These are phyloP conservation scores for Aspergillus homomorphus DNA, from an alignment of 495 filamentous ascomycete genomes.

Conservation along the genomic window DNA sequence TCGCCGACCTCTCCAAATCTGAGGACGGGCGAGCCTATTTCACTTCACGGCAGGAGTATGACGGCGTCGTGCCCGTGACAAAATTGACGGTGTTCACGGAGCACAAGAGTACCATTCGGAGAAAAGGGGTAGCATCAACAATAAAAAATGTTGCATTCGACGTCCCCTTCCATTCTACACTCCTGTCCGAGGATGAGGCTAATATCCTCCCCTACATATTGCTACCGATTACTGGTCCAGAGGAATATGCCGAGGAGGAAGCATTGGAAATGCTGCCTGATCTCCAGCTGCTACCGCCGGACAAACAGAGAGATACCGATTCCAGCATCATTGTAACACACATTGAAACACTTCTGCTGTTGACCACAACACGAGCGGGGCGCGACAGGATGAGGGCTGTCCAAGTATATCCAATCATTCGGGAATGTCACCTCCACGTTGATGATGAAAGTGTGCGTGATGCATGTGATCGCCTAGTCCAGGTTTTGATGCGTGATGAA, in stretches of 20 bases:
- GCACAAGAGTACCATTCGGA: constrained; percentile 70
- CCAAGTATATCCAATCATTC: constrained; percentile 85
- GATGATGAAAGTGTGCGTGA: constrained; percentile 80
- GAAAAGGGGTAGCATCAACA: constrained; percentile 86
- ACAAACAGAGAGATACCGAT: constrained; percentile 81
- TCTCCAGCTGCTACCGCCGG: constrained; percentile 80
- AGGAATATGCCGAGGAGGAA: constrained; percentile 63
- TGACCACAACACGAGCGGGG: constrained; percentile 76
- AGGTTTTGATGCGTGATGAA: constrained; percentile 86
- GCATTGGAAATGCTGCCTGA: constrained; percentile 77
- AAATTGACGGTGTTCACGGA: constrained; percentile 93
- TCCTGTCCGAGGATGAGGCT: constrained; percentile 70
- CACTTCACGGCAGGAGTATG: constrained; percentile 67
- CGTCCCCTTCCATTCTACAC: constrained; percentile 62
- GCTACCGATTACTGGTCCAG: constrained; percentile 60
- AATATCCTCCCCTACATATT: constrained; percentile 86
- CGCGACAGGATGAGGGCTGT: constrained; percentile 66
- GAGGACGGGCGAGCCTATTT: constrained; percentile 74
- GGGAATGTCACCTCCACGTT: constrained; percentile 78
- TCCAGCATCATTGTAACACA: constrained; percentile 73
- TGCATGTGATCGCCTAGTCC: constrained; percentile 83
- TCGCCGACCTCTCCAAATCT: constrained; percentile 86
- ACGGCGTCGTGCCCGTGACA: constrained; percentile 73
- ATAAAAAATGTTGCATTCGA: constrained; percentile 86
- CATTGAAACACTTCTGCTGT: constrained; percentile 77